Base-by-base conservation (phyloP, 805 yeast species). In the Nadsonia fulvescens region DNA sequence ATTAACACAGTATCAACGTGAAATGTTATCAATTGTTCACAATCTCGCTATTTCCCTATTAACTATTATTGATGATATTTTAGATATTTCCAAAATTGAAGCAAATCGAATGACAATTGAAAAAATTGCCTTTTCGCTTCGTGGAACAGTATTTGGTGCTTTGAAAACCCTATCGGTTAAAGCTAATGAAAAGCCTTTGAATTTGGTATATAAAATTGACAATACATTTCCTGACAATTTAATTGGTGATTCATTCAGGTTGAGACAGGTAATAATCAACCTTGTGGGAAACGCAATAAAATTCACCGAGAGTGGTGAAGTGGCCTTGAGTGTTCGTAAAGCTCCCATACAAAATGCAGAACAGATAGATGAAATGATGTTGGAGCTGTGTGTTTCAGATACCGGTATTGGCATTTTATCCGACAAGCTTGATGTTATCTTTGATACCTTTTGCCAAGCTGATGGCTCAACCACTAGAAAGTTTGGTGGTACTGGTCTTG, bases 81-180 rank as follows among this genome's bases (percentile, higher is more conserved):
- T 79, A 39, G 93, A 79, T 67, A 79, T 79, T 43, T 79, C 93
- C 30, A 79, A 79, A 63, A 79, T 79, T 51, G 93, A 79, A 49
- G 93, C 93, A 15, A 79, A 79, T 49, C 61, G 92, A 49, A 81
- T 79, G 93, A 79, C 92, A 0, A 79, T 79, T 29, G 93, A 79
- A 44, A 77, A 76, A 44, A 79, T 78, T 33, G 91, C 82, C 34
- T 79, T 79, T 44, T 73, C 86, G 8, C 56, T 79, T 23, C 61
- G 93, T 43, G 83, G 86, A 4, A 79, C 92, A 0, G 83, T 78
- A 3, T 79, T 79, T 45, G 93, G 91, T 18, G 93, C 93, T 1
- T 60, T 79, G 46, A 79, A 79, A 50, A 79, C 93, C 1, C 54
- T 79, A 36, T 89, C 92, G 4, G 93, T 79, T 10, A 79, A 79